A percentile compares a stretch with the other conserved stretches of the same genome.
phyloP scores from a whole-genome alignment of 2,329 filamentous ascomycete species.

The Diaporthe longicolla region DNA sequence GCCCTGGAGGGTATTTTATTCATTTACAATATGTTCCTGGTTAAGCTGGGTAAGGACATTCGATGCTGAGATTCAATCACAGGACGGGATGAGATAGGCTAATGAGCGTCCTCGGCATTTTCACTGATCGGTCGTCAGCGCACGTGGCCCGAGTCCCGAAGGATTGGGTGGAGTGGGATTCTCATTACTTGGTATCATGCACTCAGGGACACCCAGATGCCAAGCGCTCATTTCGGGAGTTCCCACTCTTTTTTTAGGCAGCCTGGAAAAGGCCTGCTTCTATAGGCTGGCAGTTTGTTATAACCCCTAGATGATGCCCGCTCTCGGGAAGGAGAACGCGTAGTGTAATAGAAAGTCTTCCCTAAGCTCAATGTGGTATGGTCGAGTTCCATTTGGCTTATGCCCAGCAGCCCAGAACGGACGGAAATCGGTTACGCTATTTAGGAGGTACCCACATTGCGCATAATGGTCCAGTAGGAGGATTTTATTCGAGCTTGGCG shows the following conservation, averaged over 20 bases:
- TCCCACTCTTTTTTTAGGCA: conserved; percentile 27
- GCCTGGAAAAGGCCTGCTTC: not conserved
- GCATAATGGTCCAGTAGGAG: not conserved
- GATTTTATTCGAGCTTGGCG: not conserved
- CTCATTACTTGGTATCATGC: conserved; percentile 6
- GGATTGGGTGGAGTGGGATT: not conserved
- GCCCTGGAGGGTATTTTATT: no score
- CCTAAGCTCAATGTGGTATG: conserved; percentile 7
- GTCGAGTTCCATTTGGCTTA: conserved; percentile 31
- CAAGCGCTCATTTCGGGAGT: conserved; percentile 32
- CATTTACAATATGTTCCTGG: no score
- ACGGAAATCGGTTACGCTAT: not conserved
- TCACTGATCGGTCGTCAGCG: conserved; percentile 7
- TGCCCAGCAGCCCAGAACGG: conserved; percentile 10
- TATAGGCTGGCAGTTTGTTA: conserved; percentile 19
- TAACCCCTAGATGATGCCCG: conserved; percentile 2
- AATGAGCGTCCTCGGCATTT: conserved; percentile 12
- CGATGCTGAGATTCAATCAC: not conserved
- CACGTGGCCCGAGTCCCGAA: conserved; percentile 25
- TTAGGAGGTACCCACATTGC: not conserved
- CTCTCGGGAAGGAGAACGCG: conserved; percentile 11
- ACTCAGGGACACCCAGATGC: not conserved
- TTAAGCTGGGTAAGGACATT: not conserved
- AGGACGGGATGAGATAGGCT: not conserved
- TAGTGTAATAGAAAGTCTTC: conserved; percentile 6